Base-by-base conservation (phyloP, 192 early-diverging fungal genomes). In the Chytriomyces hyalinus region DNA sequence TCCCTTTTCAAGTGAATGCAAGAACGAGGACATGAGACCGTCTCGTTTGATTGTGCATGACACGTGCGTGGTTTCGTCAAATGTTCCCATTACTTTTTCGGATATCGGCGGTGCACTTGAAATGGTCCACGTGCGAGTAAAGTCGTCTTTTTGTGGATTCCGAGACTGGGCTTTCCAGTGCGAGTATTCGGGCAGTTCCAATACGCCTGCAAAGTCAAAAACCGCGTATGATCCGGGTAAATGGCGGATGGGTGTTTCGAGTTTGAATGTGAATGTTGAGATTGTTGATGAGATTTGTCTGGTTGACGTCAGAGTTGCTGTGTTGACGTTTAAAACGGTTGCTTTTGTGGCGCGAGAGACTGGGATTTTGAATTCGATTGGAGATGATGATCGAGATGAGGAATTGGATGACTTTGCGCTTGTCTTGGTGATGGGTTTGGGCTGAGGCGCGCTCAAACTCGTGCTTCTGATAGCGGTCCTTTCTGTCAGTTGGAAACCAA, bases 121-220 rank as follows among this genome's bases (percentile, higher is more conserved):
- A 50, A 80, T 44, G 6, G 79, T 80, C 72, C 72, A 80, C 1
- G 79, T 80, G 49, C 80, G 49, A 13, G 78, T 57, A 10, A 53
- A 53, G 60, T 77, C 75, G 51, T 81, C 80, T 49, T 78, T 78
- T 17, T 78, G 10, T n/a, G 20, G 36, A 20, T 78, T 10, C 15
- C 70, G 80, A 26, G 62, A 43, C 44, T 5, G n/a, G 17, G 62
- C 22, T 5, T 63, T 70, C 75, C 73, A 72, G 68, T 81, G 80
- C n/a, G 44, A 13, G 49, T 81, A 78, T 26, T 65, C 36, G 15
- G 53, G 53, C 9, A 6, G 26, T 10, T 43, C 10, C 13, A 78
- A 15, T 6, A 46, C 46, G 24, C 24, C 36, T 15, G 60, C 9
- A 78, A 80, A 80, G 62, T 80, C 79, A 61, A 80, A 62, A n/a